Conservation (phyloP, 2,329 filamentous ascomycete species). For the Pseudogymnoascus sp. region DNA sequence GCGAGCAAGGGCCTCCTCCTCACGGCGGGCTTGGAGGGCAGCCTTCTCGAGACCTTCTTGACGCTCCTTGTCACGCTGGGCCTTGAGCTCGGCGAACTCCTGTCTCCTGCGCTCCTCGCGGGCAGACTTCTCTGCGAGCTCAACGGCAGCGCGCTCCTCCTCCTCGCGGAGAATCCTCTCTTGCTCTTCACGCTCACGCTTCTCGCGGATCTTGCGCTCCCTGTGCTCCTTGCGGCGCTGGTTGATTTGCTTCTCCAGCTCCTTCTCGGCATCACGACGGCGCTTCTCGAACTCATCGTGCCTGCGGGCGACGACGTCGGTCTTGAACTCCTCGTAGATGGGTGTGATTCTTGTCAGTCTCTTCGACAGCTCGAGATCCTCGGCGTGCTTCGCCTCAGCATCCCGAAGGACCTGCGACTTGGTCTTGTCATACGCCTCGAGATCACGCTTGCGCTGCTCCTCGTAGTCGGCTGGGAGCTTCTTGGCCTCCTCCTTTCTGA, state of each 20-base stretch:
- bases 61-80: slow-evolving; percentile 56
- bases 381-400: slow-evolving; percentile 80
- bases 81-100: slow-evolving; percentile 58
- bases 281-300: slow-evolving; percentile 95
- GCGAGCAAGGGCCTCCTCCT: slow-evolving; percentile 79
- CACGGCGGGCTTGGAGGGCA: slow-evolving; percentile 67
- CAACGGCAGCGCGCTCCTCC: slow-evolving; percentile 69
- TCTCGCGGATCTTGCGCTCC: slow-evolving; percentile 75
- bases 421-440: slow-evolving; percentile 69
- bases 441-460: slow-evolving; percentile 68
- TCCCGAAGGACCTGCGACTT: slow-evolving; percentile 73
- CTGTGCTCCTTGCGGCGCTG: slow-evolving; percentile 81
- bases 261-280: slow-evolving; percentile 81
- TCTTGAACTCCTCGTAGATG: slow-evolving; percentile 76
- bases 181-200: slow-evolving; percentile 73
- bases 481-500: slow-evolving; percentile 91
- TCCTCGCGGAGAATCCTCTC: slow-evolving; percentile 73
- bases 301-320: slow-evolving; percentile 74
- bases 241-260: slow-evolving; percentile 86
- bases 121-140: slow-evolving; percentile 77
- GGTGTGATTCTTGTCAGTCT: slow-evolving; percentile 77
- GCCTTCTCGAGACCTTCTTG: slow-evolving; percentile 60
- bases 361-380: slow-evolving; percentile 88
- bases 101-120: slow-evolving; percentile 74
- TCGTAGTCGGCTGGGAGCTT: slow-evolving; percentile 82